These are phyloP conservation scores for Forsythia suspensa DNA, from an alignment of 257 asterid genomes.

Conservation along the genomic window DNA sequence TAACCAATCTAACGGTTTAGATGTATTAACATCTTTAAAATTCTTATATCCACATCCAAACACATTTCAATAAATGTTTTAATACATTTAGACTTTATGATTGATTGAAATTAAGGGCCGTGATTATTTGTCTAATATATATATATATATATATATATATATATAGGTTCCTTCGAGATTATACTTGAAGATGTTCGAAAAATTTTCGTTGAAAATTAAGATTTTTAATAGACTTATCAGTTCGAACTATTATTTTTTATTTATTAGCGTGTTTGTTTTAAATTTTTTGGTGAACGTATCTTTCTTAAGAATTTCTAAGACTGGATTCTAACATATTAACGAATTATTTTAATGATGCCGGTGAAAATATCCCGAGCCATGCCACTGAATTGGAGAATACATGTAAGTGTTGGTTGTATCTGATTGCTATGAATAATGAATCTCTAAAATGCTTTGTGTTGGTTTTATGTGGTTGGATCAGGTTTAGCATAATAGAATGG, in stretches of 20 bases:
- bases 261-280: background rate
- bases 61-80: no score
- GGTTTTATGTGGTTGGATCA: background rate
- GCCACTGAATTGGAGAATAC: background rate
- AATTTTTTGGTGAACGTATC: background rate
- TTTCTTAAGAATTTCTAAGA: background rate
- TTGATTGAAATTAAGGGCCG: no score
- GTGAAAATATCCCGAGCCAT: background rate
- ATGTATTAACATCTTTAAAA: no score
- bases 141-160: background rate
- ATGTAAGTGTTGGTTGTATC: background rate
- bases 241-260: background rate
- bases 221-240: background rate
- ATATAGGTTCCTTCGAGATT: background rate
- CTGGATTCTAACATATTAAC: background rate
- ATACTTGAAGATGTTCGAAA: background rate
- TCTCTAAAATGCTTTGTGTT: background rate
- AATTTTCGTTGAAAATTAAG: background rate
- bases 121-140: background rate
- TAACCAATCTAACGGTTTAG: no score
- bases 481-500: background rate
- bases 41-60: no score
- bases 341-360: background rate
- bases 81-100: no score
- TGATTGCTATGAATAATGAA: background rate